Percentiles rank a stretch among this genome's conserved stretches.
Evolutionary conservation across 768 basidiomycete genomes (phyloP).

Genomic region (Mycena alexandri): DNA sequence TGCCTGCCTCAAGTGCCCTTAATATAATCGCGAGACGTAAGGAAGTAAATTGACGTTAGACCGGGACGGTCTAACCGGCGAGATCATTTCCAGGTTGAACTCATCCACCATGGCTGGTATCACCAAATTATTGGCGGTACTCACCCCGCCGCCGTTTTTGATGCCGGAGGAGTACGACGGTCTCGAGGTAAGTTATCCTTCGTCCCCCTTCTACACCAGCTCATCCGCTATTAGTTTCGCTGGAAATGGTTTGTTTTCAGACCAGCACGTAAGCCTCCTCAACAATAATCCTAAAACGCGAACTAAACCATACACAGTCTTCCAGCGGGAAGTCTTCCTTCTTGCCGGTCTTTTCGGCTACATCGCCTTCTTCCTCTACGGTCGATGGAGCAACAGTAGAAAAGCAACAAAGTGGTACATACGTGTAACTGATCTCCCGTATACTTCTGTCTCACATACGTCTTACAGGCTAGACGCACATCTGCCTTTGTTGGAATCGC

Average conservation of each 20-base stretch:
- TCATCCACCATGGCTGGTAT: constrained; percentile 42
- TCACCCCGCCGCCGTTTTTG: constrained; percentile 72
- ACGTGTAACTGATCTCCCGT: constrained; percentile 46
- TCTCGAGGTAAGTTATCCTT: constrained; percentile 54
- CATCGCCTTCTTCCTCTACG: constrained; percentile 67
- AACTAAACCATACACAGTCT: constrained; percentile 55
- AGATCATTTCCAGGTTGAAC: not conserved
- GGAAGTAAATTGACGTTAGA: too few relatives aligned
- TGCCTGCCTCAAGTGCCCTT: not conserved
- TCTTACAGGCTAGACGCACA: constrained; percentile 70
- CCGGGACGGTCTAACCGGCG: too few relatives aligned
- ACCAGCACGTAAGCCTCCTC: constrained; percentile 71
- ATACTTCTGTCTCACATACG: constrained; percentile 34
- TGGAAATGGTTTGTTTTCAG: constrained; percentile 86
- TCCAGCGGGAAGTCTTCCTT: constrained; percentile 74
- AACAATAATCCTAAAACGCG: constrained; percentile 14
- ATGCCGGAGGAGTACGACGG: constrained; percentile 77
- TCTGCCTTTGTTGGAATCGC: constrained; percentile 67
- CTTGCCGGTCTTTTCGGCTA: constrained; percentile 68
- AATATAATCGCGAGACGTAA: not conserved
- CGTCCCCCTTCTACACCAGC: not conserved
- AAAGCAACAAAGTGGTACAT: constrained; percentile 78
- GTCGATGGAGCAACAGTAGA: constrained; percentile 68
- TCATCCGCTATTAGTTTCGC: constrained; percentile 49
- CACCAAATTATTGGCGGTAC: constrained; percentile 49